Evolutionary conservation across 108 stramenopile genomes (phyloP).

Genomic region (Stephanodiscus triporus): DNA sequence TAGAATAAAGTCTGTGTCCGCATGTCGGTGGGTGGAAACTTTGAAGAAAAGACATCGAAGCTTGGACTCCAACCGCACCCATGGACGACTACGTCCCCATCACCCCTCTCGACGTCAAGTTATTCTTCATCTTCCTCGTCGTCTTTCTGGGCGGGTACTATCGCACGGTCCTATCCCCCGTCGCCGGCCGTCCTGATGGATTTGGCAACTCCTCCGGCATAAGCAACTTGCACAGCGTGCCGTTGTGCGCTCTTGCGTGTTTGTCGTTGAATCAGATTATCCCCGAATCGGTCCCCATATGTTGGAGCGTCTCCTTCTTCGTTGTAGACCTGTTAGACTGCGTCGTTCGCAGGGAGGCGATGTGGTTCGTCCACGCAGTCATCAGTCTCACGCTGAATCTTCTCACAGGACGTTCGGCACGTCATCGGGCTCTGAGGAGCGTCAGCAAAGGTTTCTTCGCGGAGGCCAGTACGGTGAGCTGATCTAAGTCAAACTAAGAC

Average conservation of each 20-base stretch:
- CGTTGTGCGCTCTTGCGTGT: slow-evolving; percentile 23
- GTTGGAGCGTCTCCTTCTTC: slow-evolving; percentile 38
- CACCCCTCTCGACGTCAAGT: neutral
- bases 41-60: too few species aligned
- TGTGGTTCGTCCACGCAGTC: slow-evolving; percentile 36
- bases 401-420: slow-evolving; percentile 15
- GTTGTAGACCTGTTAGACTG: slow-evolving; percentile 38
- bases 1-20: too few species aligned
- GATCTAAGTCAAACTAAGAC: too few species aligned
- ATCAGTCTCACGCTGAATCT: slow-evolving; percentile 42
- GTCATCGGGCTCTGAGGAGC: slow-evolving; percentile 38
- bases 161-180: slow-evolving; percentile 17
- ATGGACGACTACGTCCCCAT: slow-evolving; percentile 6
- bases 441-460: slow-evolving; percentile 50
- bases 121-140: slow-evolving; percentile 20
- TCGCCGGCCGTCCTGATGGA: slow-evolving; percentile 20
- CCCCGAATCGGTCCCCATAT: slow-evolving; percentile 39
- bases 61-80: too few species aligned
- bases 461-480: slow-evolving; percentile 42
- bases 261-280: slow-evolving; percentile 33
- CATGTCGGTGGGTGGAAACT: too few species aligned
- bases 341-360: slow-evolving; percentile 25
- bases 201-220: slow-evolving; percentile 34
- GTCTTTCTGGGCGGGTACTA: slow-evolving; percentile 34
- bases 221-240: slow-evolving; percentile 36